These are phyloP conservation scores for Aspergillus sp. DNA, from an alignment of 2,329 filamentous ascomycete species.

Conservation along the genomic window DNA sequence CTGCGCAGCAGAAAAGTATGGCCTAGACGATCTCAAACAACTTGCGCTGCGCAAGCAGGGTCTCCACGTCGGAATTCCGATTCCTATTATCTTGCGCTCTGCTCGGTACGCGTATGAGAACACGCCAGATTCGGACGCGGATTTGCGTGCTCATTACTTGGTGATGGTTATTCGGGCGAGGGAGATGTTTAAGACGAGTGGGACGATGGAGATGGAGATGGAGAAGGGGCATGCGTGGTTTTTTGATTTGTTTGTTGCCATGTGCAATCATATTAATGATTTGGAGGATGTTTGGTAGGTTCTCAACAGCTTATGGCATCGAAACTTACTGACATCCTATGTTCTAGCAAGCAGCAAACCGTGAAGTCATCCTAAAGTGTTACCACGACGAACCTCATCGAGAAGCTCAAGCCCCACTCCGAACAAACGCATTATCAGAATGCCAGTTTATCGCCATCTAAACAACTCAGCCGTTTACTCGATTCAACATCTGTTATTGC, in stretches of 20 bases:
- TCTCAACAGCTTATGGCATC: too few relatives aligned
- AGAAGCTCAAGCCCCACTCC: too few relatives aligned
- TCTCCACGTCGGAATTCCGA: constrained; percentile 84
- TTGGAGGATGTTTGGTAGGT: constrained; percentile 74
- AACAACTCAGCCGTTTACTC: too few relatives aligned
- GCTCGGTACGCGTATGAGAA: constrained; percentile 93
- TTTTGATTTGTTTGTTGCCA: constrained; percentile 96
- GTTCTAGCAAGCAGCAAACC: too few relatives aligned
- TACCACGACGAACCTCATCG: too few relatives aligned
- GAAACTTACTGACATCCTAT: too few relatives aligned
- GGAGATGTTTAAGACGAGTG: constrained; percentile 95
- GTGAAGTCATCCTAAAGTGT: too few relatives aligned
- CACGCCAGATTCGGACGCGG: constrained; percentile 86
- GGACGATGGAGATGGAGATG: constrained; percentile 99
- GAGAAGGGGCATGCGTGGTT: constrained; percentile 89
- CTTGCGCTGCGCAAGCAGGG: constrained; percentile 92
- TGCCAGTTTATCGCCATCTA: too few relatives aligned
- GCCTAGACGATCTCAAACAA: constrained; percentile 84
- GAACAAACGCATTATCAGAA: too few relatives aligned
- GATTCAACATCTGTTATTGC: too few relatives aligned
- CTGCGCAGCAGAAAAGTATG: constrained; percentile 85
- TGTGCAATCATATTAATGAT: constrained; percentile 98
- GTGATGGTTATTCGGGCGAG: constrained; percentile 95
- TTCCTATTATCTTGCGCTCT: constrained; percentile 82
- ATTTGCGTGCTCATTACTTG: constrained; percentile 92